Evolutionary conservation across 371 early-diverging fungal species (phyloP), one percentile per base, ranked within the genome.

Genomic region (Batkoa obscura): DNA sequence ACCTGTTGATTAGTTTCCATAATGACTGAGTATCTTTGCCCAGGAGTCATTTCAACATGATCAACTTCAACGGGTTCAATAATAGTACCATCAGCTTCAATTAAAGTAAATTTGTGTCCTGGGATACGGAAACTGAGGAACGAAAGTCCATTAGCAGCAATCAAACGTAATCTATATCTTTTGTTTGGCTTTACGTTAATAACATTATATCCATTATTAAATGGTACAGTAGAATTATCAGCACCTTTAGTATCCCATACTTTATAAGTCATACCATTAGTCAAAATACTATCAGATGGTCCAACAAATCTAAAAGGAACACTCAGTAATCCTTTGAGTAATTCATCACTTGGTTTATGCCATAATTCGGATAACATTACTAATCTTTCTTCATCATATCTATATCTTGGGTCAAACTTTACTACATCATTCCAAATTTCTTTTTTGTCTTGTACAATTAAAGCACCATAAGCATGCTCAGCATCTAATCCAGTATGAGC

Each of bases 41-140:
- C 68, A 8, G 68, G 64, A 52, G 62, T 57, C 3, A 71, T 65
- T 2, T 61, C 60, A 3, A 71, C 8, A 2, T 65, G 58, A 36
- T 64, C 58, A 2, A 67, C 66, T 3, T 42, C 52, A 3, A 60
- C 50, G 0, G 68, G 68, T 4, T 64, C 51, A 47, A 68, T 57
- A 32, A 58, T 57, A 10, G 60, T 54, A 32, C 72, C 72, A 6
- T 72, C 72, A 10, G 62, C 66, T 53, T 72, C 72, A 48, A 72
- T 66, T 31, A 72, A 62, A 0, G 55, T 62, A 46, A 72, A 12
- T 1, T 34, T 57, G 35, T 72, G 72, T 32, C 56, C 50, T 32
- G 68, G 68, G 32, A 72, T 69, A 17, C 65, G 63, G 49, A 67
- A 64, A 9, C 51, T 33, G 13, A 51, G 34, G 51, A 33, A 51